Percentiles rank a stretch among this genome's conserved stretches.
Evolutionary conservation across 257 asterid genomes (phyloP).

Genomic region (Solanum chmielewskii): DNA sequence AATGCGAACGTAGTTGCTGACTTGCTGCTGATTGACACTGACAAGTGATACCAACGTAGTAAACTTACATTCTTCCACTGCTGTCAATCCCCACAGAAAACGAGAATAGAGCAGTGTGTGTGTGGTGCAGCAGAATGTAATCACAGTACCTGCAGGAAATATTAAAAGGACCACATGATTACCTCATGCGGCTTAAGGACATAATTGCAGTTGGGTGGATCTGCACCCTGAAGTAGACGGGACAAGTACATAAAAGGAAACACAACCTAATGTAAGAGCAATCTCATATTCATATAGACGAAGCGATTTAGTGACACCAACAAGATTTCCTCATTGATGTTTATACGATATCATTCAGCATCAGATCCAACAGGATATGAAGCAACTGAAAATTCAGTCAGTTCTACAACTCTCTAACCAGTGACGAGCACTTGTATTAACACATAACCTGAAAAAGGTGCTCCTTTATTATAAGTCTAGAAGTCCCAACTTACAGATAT

Average conservation of each 20-base stretch:
- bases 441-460: neutral
- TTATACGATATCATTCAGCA: neutral
- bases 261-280: neutral
- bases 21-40: neutral
- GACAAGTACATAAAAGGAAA: neutral
- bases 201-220: neutral
- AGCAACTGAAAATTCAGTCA: neutral
- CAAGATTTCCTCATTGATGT: neutral
- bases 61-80: neutral
- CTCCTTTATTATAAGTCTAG: neutral
- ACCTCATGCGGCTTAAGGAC: neutral
- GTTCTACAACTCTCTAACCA: neutral
- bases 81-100: neutral
- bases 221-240: neutral
- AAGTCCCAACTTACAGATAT: neutral
- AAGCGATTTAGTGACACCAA: neutral
- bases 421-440: neutral
- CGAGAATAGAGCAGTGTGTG: neutral
- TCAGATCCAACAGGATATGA: neutral
- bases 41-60: neutral
- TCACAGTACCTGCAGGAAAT: neutral
- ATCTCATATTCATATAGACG: neutral
- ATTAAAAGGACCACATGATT: neutral
- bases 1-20: neutral
- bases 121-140: neutral